Evolutionary conservation across 345 rosid species (phyloP).

Genomic region (Aurinia saxatilis): DNA sequence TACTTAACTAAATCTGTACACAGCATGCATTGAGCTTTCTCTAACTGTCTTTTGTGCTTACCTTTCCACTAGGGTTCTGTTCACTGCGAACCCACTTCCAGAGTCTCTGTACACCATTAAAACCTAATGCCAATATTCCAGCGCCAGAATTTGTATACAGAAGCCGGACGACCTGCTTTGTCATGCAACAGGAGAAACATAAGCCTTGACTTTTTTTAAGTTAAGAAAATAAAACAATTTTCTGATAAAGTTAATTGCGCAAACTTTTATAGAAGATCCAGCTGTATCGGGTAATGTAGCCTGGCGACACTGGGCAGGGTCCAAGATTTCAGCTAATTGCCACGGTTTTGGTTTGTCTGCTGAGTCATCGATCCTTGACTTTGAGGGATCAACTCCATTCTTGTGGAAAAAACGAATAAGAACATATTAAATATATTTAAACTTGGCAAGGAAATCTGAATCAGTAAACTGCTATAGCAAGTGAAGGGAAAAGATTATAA

Average conservation of each 20-base stretch:
- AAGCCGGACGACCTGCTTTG: conserved; percentile 68
- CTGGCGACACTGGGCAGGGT: conserved; percentile 50
- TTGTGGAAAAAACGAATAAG: neutral
- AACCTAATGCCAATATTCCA: conserved; percentile 82
- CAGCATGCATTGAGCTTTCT: neutral
- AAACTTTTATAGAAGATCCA: conserved; percentile 70
- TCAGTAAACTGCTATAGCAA: neutral
- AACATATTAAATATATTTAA: neutral
- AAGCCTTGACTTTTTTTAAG: neutral
- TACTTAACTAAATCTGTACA: neutral
- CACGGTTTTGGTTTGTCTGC: conserved; percentile 59
- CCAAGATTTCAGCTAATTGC: conserved; percentile 69
- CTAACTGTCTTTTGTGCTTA: conserved; percentile 17
- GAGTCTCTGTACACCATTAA: conserved; percentile 64
- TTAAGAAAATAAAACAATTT: neutral
- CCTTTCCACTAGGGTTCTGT: conserved; percentile 83
- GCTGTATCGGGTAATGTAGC: conserved; percentile 54
- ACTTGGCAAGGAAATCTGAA: neutral
- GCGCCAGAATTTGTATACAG: conserved; percentile 77
- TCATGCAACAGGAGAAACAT: conserved; percentile 6
- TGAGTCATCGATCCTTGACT: conserved; percentile 58
- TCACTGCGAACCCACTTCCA: conserved; percentile 77
- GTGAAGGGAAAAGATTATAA: neutral
- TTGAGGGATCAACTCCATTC: conserved; percentile 79
- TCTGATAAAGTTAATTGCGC: conserved; percentile 2